These are phyloP conservation scores for Domatiomyces globalis DNA, from an alignment of 2,329 filamentous ascomycete species.

Conservation along the genomic window DNA sequence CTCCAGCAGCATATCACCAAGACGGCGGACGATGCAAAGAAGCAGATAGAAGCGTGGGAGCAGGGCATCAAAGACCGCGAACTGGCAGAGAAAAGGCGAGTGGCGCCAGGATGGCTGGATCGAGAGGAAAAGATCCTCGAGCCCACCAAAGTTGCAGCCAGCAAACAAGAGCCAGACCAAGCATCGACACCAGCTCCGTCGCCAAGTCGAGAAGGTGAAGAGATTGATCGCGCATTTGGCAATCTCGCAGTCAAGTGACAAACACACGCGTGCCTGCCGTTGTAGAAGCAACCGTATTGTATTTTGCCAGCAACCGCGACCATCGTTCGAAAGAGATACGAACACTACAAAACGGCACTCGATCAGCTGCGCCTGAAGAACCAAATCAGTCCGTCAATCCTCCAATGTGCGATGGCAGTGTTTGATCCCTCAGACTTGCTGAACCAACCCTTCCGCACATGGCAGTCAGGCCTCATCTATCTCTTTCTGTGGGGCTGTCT, in stretches of 20 bases:
- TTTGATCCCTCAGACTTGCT: constrained; percentile 2
- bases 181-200: constrained; percentile 26
- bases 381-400: not conserved
- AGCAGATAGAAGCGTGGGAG: constrained; percentile 56
- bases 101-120: constrained; percentile 53
- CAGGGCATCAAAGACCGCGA: constrained; percentile 45
- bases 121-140: constrained; percentile 46
- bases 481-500: constrained; percentile 1
- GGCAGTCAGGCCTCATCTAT: constrained; percentile 8
- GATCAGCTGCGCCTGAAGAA: not conserved
- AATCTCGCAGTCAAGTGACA: constrained; percentile 32
- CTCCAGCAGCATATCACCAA: constrained; percentile 62
- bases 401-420: not conserved
- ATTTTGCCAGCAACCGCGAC: not conserved
- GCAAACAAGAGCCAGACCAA: constrained; percentile 18
- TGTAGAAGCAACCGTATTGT: not conserved
- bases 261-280: not conserved
- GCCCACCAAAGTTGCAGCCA: constrained; percentile 25
- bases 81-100: constrained; percentile 47
- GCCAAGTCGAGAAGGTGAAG: constrained; percentile 35
- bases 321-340: not conserved
- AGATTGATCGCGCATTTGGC: constrained; percentile 41
- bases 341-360: not conserved
- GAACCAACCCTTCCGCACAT: constrained; percentile 11
- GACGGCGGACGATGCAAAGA: constrained; percentile 53